Evolutionary conservation across 495 filamentous ascomycete genomes (phyloP), one percentile per base, ranked within the genome.

Genomic region (Trichoderma erinaceum): DNA sequence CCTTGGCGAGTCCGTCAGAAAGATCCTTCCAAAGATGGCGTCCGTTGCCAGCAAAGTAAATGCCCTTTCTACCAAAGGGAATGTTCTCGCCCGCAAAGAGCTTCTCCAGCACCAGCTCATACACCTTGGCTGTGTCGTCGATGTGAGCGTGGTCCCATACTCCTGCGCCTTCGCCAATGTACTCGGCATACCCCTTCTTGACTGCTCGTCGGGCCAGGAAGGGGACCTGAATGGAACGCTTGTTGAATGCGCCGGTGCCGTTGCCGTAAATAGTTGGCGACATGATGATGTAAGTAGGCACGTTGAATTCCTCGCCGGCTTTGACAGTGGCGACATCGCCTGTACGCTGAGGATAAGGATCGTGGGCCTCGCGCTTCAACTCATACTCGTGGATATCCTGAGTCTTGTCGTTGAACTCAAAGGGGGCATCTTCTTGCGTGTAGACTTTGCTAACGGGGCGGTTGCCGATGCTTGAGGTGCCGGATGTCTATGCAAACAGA

Each of bases 141-240:
- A 86, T 74, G 48, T 85, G 82, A 5, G 84, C 77, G 66, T 80
- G 74, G 68, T 82, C 78, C 81, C 82, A 84, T 21, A 75, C 73
- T 4, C 72, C 78, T n/a, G 74, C 67, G 10, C 82, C 83, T 2
- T 78, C 71, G 43, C 78, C 80, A 16, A 83, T 67, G 5, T 77
- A 70, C 10, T 72, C 64, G 0, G 73, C 72, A 10, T 72, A 32
- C 12, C 78, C 76, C 11, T 64, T 67, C 18, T 74, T 66, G 4
- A 83, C 23, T 10, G 74, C 73, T 4, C 73, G 66, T 18, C 71
- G 66, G 0, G 77, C 70, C 35, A 74, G 56, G 23, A 61, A 25
- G 12, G 80, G 80, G 8, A 81, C 68, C 71, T 84, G 81, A 27
- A 81, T 77, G 50, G 77, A 77, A 1, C 66, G 63, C 13, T 69